These are phyloP conservation scores for Aspergillus brasiliensis DNA, from an alignment of 2,329 filamentous ascomycete species.

Conservation along the genomic window DNA sequence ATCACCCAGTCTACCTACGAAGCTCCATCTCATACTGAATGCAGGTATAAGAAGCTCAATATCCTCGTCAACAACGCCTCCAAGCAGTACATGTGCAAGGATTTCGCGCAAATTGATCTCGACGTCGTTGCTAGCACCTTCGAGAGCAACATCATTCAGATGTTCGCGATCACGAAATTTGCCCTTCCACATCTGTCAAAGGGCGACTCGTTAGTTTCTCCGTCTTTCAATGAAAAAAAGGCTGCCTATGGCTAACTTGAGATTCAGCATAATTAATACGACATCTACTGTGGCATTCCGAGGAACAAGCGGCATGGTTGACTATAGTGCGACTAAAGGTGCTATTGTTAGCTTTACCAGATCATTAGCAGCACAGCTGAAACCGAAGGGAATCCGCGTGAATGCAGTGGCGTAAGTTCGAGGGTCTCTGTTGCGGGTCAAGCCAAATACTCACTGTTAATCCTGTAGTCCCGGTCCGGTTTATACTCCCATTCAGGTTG, in stretches of 20 bases:
- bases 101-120: constrained; percentile 58
- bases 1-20: background rate
- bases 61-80: constrained; percentile 63
- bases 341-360: constrained; percentile 60
- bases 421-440: background rate
- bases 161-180: constrained; percentile 63
- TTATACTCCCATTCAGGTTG: constrained; percentile 40
- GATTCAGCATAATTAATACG: constrained; percentile 57
- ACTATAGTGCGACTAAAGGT: constrained; percentile 61
- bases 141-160: constrained; percentile 59
- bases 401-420: constrained; percentile 46
- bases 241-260: background rate
- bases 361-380: constrained; percentile 55
- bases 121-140: constrained; percentile 59
- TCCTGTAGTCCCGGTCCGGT: constrained; percentile 33
- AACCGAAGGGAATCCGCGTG: constrained; percentile 60
- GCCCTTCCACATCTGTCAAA: constrained; percentile 58
- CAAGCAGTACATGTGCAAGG: constrained; percentile 57
- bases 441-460: background rate
- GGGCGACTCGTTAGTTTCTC: constrained; percentile 46
- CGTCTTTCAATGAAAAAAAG: background rate
- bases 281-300: constrained; percentile 58
- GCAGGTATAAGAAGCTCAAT: constrained; percentile 38
- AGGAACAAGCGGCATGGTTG: constrained; percentile 54
- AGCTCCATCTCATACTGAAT: constrained; percentile 32